These are phyloP conservation scores for Hypoxylon sp. DNA, from an alignment of 2,329 filamentous ascomycete species.

Conservation along the genomic window DNA sequence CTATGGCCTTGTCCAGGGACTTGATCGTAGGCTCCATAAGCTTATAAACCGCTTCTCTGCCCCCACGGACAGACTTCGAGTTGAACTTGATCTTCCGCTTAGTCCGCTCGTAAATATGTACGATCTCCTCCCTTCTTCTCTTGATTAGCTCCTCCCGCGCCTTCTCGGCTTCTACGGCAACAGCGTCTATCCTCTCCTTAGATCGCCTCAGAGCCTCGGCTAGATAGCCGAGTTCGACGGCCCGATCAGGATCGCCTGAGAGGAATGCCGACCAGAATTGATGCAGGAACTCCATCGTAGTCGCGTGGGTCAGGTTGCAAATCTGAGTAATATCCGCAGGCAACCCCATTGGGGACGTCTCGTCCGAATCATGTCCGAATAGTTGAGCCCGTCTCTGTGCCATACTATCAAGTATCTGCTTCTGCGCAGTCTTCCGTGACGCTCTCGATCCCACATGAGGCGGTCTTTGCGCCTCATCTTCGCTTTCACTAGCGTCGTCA, in stretches of 20 bases:
- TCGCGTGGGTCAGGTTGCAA: slow-evolving; percentile 82
- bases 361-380: slow-evolving; percentile 63
- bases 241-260: slow-evolving; percentile 85
- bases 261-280: slow-evolving; percentile 97
- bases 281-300: slow-evolving; percentile 93
- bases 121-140: slow-evolving; percentile 76
- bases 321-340: slow-evolving; percentile 69
- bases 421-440: slow-evolving; percentile 73
- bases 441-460: slow-evolving; percentile 77
- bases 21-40: slow-evolving; percentile 81
- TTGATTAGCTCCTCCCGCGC: slow-evolving; percentile 77
- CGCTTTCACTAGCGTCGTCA: slow-evolving; percentile 77
- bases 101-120: slow-evolving; percentile 77
- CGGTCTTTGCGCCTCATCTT: slow-evolving; percentile 69
- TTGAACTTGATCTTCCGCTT: slow-evolving; percentile 80
- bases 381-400: slow-evolving; percentile 71
- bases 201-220: slow-evolving; percentile 85
- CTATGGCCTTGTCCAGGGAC: slow-evolving; percentile 77
- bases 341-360: slow-evolving; percentile 67
- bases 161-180: slow-evolving; percentile 83
- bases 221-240: slow-evolving; percentile 83
- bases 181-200: slow-evolving; percentile 81
- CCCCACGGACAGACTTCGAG: slow-evolving; percentile 77
- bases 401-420: slow-evolving; percentile 75
- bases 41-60: slow-evolving; percentile 78